phyloP scores from a whole-genome alignment of 2,329 filamentous ascomycete species.

The Ceratocystis albifundus region DNA sequence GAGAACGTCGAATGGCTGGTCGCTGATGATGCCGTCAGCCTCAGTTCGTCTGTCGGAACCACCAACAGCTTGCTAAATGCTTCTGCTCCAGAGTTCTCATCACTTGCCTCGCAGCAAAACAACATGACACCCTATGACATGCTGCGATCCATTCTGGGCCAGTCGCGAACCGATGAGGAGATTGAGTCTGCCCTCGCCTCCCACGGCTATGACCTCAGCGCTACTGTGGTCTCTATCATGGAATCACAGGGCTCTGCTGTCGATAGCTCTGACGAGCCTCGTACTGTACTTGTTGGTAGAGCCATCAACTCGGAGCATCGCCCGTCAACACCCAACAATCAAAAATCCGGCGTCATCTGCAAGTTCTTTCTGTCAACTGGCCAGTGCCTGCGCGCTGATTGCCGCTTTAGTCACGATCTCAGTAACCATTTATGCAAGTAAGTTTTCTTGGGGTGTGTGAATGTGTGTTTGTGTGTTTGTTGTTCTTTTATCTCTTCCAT shows the following conservation, averaged over 20 bases:
- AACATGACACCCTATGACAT: conserved; percentile 99
- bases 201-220: conserved; percentile 86
- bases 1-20: conserved; percentile 97
- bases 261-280: conserved; percentile 41
- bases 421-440: conserved; percentile 97
- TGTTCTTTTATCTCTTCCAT: conserved; percentile 13
- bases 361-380: conserved; percentile 94
- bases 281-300: conserved; percentile 72
- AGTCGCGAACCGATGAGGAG: conserved; percentile 82
- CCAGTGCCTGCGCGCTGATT: conserved; percentile 91
- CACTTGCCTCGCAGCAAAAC: conserved; percentile 48
- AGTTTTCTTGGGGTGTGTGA: conserved; percentile 35
- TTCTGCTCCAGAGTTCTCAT: conserved; percentile 66
- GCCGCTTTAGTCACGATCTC: conserved; percentile 90
- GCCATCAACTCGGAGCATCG: conserved; percentile 67
- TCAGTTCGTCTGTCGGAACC: conserved; percentile 60
- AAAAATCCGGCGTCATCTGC: conserved; percentile 82
- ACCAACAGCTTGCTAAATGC: conserved; percentile 62
- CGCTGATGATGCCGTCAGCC: conserved; percentile 71
- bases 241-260: conserved; percentile 42
- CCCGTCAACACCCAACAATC: conserved; percentile 63
- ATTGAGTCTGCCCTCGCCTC: conserved; percentile 81
- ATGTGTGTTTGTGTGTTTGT: neutral
- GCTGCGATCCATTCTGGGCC: conserved; percentile 84
- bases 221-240: conserved; percentile 82